Evolutionary conservation across 139 green algal species (phyloP).

Genomic region (Chlamydomonas schloesseri): DNA sequence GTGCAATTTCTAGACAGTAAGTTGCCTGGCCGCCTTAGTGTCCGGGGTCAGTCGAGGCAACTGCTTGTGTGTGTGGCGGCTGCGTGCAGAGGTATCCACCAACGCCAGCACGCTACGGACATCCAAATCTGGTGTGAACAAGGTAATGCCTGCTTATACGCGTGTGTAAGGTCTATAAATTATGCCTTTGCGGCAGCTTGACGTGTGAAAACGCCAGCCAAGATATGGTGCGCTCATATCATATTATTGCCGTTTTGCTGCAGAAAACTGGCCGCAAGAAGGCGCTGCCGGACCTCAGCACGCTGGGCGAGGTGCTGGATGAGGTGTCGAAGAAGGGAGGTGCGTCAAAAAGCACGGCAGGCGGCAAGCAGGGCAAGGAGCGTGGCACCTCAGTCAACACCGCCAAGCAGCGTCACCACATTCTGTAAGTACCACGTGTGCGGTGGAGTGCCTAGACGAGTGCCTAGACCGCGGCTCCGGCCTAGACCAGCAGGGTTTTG

Average conservation of each 20-base stretch:
- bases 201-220: too few relatives aligned
- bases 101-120: background rate
- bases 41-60: too few relatives aligned
- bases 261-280: conserved; percentile 13
- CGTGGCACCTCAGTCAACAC: conserved; percentile 1
- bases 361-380: conserved; percentile 1
- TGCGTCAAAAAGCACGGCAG: background rate
- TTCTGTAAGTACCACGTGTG: conserved; percentile 3
- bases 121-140: background rate
- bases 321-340: background rate
- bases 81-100: background rate
- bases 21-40: too few relatives aligned
- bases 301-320: conserved; percentile 7
- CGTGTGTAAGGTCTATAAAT: too few relatives aligned
- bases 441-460: background rate
- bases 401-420: conserved; percentile 33
- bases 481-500: too few relatives aligned
- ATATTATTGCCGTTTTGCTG: background rate
- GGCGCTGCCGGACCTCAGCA: conserved; percentile 26
- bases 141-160: too few relatives aligned
- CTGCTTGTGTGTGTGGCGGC: too few relatives aligned
- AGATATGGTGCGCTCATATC: too few relatives aligned
- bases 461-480: background rate
- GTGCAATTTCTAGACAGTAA: conserved; percentile 32
- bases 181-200: too few relatives aligned